Evolutionary conservation across 116 monocot species (phyloP).

Genomic region (Posidonia oceanica): DNA sequence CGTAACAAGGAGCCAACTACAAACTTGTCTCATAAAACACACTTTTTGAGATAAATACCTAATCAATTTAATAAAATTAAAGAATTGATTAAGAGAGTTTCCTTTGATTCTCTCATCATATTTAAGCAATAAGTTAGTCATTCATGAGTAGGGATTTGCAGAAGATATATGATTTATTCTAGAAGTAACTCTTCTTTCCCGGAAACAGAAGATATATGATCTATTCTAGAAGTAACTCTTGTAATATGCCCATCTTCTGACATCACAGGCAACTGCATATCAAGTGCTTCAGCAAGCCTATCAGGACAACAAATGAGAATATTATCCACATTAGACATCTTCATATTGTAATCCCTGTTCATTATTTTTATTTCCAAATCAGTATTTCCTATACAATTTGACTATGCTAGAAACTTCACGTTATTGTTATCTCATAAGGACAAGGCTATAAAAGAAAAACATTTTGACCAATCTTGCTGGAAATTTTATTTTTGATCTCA

Average conservation of each 20-base stretch:
- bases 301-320: slow-evolving; percentile 4
- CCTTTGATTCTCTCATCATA: no score
- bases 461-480: no score
- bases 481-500: no score
- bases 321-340: slow-evolving; percentile 10
- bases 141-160: not conserved
- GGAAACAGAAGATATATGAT: slow-evolving; percentile 43
- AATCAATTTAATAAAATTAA: not conserved
- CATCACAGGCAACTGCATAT: slow-evolving; percentile 85
- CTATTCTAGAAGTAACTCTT: slow-evolving; percentile 61
- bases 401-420: no score
- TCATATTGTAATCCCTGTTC: not conserved
- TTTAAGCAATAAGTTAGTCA: not conserved
- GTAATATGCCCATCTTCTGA: slow-evolving; percentile 97
- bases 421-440: no score
- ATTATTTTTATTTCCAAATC: no score
- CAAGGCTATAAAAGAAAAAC: no score
- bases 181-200: slow-evolving; percentile 76
- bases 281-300: slow-evolving; percentile 95
- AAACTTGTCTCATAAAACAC: not conserved
- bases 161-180: slow-evolving; percentile 52
- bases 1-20: no score
- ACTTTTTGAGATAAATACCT: not conserved
- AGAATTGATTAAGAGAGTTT: no score
- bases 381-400: no score